Percentiles rank a stretch among this genome's conserved stretches.
Evolutionary conservation across 2,329 filamentous ascomycete genomes (phyloP).

Genomic region (Curvularia hawaiiensis): DNA sequence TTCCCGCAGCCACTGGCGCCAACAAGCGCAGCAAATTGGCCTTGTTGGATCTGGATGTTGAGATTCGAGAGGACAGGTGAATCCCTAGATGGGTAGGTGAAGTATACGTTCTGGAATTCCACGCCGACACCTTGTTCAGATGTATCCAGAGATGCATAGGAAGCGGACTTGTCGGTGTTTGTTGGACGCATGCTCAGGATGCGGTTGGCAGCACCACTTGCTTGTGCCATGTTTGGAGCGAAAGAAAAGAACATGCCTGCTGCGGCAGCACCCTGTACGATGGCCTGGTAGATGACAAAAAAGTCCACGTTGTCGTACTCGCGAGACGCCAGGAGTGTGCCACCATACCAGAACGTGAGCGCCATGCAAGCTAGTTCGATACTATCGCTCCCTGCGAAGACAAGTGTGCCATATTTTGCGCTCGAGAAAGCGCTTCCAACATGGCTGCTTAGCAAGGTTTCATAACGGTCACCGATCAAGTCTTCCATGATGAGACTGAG

Average conservation of each 20-base stretch:
- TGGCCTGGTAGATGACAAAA: conserved; percentile 59
- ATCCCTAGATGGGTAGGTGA: conserved; percentile 87
- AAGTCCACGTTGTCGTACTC: conserved; percentile 57
- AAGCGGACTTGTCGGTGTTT: conserved; percentile 9
- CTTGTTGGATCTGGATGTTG: conserved; percentile 56
- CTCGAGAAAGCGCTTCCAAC: conserved; percentile 64
- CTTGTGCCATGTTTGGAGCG: conserved; percentile 53
- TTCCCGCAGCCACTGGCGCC: conserved; percentile 73
- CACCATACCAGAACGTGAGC: conserved; percentile 61
- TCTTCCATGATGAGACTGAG: conserved; percentile 72
- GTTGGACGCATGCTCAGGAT: conserved; percentile 43
- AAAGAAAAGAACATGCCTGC: conserved; percentile 51
- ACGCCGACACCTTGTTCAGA: conserved; percentile 52
- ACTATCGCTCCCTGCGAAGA: conserved; percentile 74
- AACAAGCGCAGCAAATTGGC: conserved; percentile 73
- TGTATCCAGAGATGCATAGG: conserved; percentile 19
- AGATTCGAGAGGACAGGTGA: conserved; percentile 65
- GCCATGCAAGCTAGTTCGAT: conserved; percentile 68
- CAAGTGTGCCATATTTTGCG: conserved; percentile 64
- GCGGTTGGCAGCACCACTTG: conserved; percentile 44
- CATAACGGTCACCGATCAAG: conserved; percentile 66
- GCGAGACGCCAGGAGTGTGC: conserved; percentile 47
- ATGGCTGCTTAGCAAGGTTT: conserved; percentile 63
- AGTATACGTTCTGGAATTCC: conserved; percentile 92
- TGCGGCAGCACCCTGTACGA: conserved; percentile 52